Evolutionary conservation across 352 stramenopile species (phyloP).

Genomic region (Phytophthora fragariae): DNA sequence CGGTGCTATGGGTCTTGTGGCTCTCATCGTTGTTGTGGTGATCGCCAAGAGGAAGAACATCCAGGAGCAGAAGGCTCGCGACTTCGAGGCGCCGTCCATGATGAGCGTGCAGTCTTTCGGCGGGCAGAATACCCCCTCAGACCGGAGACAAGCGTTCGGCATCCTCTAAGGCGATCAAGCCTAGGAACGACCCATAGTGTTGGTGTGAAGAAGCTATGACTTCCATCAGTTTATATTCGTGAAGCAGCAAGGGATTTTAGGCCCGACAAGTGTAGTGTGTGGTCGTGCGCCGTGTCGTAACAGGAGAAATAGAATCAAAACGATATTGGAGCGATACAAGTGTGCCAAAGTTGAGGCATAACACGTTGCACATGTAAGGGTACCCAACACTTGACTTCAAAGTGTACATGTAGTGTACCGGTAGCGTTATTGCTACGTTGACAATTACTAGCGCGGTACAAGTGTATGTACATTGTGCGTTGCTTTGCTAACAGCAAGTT

Average conservation of each 20-base stretch:
- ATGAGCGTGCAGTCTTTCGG: slow-evolving; percentile 38
- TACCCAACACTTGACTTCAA: too few relatives aligned
- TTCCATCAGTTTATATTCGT: slow-evolving; percentile 33
- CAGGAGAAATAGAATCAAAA: slow-evolving; percentile 43
- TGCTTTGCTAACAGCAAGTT: too few relatives aligned
- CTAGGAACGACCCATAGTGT: not conserved
- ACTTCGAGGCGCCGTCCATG: slow-evolving; percentile 36
- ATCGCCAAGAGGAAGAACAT: slow-evolving; percentile 43
- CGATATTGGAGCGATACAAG: slow-evolving; percentile 17
- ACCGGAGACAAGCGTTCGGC: slow-evolving; percentile 32
- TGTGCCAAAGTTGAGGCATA: not conserved
- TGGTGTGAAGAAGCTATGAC: slow-evolving; percentile 27
- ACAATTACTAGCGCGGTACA: not conserved
- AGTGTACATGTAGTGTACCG: too few relatives aligned
- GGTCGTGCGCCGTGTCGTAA: slow-evolving; percentile 8
- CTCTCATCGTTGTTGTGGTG: slow-evolving; percentile 37
- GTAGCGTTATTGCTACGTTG: not conserved
- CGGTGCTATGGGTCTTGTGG: slow-evolving; percentile 33
- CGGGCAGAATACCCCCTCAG: slow-evolving; percentile 31
- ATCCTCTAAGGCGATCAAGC: slow-evolving; percentile 27
- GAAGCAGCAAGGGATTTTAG: slow-evolving; percentile 9
- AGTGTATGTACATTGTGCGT: too few relatives aligned
- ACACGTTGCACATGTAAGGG: not conserved
- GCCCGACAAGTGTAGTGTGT: slow-evolving; percentile 1
- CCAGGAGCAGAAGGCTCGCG: slow-evolving; percentile 35